Evolutionary conservation across 1,139 yeast genomes (phyloP).

Genomic region (Saccharomyces hybrid): DNA sequence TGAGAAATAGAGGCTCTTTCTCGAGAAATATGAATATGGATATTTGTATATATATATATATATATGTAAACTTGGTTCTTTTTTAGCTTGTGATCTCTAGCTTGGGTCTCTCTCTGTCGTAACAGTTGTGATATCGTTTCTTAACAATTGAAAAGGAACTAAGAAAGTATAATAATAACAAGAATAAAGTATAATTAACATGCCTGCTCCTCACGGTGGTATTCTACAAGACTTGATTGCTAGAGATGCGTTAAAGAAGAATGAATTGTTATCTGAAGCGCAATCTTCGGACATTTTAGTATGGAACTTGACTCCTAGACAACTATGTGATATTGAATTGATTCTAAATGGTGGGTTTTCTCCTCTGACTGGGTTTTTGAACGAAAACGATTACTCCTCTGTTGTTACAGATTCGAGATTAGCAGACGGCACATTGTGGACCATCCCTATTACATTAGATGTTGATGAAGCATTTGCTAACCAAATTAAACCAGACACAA

Average conservation of each 20-base stretch:
- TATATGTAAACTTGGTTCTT: background rate
- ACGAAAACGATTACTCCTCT: constrained; percentile 67
- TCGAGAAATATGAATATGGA: background rate
- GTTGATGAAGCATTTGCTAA: constrained; percentile 50
- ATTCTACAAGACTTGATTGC: constrained; percentile 72
- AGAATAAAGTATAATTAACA: constrained; percentile 19
- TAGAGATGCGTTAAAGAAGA: constrained; percentile 63
- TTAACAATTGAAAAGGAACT: background rate
- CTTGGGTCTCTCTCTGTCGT: background rate
- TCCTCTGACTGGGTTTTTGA: constrained; percentile 81
- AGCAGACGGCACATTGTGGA: constrained; percentile 73
- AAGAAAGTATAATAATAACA: background rate
- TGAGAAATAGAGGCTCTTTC: background rate
- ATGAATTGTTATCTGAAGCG: constrained; percentile 51
- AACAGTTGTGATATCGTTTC: background rate
- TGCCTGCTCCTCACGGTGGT: constrained; percentile 92
- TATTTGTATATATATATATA: background rate
- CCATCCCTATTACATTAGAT: constrained; percentile 89
- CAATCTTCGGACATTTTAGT: constrained; percentile 35
- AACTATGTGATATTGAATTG: constrained; percentile 86
- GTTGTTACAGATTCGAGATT: constrained; percentile 76
- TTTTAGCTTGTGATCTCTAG: background rate
- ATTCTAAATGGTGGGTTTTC: constrained; percentile 92
- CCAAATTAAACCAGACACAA: constrained; percentile 45
- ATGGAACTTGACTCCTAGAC: constrained; percentile 64